A percentile compares a stretch with the other conserved stretches of the same genome.
Evolutionary conservation across 257 asterid species (phyloP).

Genomic region (Scutellaria galericulata): DNA sequence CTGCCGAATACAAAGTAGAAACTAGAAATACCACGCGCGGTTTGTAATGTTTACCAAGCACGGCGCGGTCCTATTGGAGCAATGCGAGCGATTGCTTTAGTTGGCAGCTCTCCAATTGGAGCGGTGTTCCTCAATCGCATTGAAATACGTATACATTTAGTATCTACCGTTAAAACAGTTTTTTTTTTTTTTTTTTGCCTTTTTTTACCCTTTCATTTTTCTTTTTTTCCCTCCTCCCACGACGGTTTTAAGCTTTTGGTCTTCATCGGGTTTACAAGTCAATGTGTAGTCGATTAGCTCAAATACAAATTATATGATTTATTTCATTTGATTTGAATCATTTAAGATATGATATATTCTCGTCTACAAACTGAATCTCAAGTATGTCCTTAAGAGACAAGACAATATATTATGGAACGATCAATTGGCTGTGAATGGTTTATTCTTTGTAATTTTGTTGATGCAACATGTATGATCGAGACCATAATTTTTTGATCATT

Average conservation of each 20-base stretch:
- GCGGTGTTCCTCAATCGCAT: slow-evolving; percentile 7
- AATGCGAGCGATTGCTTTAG: background rate
- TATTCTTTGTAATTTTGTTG: too few species aligned
- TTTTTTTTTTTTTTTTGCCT: background rate
- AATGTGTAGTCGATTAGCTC: too few species aligned
- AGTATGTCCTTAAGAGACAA: too few species aligned
- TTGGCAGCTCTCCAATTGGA: background rate
- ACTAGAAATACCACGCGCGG: background rate
- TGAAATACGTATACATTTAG: background rate
- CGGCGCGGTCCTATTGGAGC: slow-evolving; percentile 5
- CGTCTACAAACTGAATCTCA: too few species aligned
- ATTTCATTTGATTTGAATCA: too few species aligned
- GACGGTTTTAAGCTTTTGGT: slow-evolving; percentile 12
- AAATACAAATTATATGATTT: too few species aligned
- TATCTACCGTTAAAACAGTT: slow-evolving; percentile 35
- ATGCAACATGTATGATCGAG: too few species aligned
- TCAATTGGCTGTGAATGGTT: too few species aligned
- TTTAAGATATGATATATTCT: too few species aligned
- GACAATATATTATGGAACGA: too few species aligned
- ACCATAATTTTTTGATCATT: too few species aligned
- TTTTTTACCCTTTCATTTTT: background rate
- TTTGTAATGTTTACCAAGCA: background rate
- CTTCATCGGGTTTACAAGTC: too few species aligned
- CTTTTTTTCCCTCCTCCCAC: background rate
- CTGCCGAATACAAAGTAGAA: background rate